A percentile compares a stretch with the other conserved stretches of the same genome.
Conservation (phyloP, 2,329 filamentous ascomycete species). For the Trichoderma sp. region DNA sequence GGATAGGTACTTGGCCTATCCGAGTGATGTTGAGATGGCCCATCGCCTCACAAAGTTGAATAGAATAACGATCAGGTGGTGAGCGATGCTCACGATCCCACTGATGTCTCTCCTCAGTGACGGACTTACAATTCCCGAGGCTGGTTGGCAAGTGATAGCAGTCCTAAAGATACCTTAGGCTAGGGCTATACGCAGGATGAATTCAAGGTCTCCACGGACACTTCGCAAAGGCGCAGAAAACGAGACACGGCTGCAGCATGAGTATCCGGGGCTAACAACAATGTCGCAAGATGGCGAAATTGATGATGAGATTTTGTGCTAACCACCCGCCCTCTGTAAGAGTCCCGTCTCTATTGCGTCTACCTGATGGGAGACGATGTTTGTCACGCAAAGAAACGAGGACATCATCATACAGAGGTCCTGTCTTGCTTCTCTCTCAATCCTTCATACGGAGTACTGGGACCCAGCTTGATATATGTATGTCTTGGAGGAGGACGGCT, state of each 20-base stretch:
- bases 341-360: not conserved
- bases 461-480: not conserved
- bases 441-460: no score
- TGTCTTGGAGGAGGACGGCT: not conserved
- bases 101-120: no score
- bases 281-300: not conserved
- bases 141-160: not conserved
- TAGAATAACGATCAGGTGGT: no score
- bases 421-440: conserved; percentile 1
- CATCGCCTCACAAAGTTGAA: no score
- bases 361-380: not conserved
- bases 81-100: no score
- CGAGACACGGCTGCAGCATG: no score
- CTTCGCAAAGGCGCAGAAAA: not conserved
- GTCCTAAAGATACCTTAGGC: no score
- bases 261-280: not conserved
- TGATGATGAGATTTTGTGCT: not conserved
- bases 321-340: not conserved
- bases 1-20: no score
- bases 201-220: not conserved
- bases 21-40: no score
- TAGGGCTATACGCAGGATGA: not conserved
- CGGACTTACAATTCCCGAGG: not conserved
- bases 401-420: no score
- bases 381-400: not conserved